These are phyloP conservation scores for Termitomyces sp. DNA, from an alignment of 768 basidiomycete species.

Conservation along the genomic window DNA sequence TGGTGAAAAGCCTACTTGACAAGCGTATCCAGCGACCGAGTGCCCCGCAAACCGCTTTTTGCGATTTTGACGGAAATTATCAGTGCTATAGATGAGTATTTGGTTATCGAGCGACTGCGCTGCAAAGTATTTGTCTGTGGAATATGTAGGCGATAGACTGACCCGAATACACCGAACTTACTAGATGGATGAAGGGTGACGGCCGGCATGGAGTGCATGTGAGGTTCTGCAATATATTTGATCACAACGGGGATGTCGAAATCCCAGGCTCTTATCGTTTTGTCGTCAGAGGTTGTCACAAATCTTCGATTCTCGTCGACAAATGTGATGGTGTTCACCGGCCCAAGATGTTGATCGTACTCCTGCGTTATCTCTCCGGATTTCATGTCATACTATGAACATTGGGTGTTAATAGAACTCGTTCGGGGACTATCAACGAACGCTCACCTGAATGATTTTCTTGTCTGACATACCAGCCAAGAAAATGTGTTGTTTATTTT, in stretches of 20 bases:
- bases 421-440: neutral
- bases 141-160: slow-evolving; percentile 7
- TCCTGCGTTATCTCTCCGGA: slow-evolving; percentile 96
- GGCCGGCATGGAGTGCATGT: slow-evolving; percentile 99
- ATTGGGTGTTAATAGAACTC: slow-evolving; percentile 6
- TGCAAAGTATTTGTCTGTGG: slow-evolving; percentile 88
- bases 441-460: slow-evolving; percentile 91
- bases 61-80: slow-evolving; percentile 97
- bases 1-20: slow-evolving; percentile 95
- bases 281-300: slow-evolving; percentile 98
- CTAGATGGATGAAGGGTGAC: slow-evolving; percentile 94
- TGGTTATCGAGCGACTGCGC: slow-evolving; percentile 98
- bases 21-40: slow-evolving; percentile 95
- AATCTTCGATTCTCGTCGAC: slow-evolving; percentile 98
- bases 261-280: slow-evolving; percentile 99
- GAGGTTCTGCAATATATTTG: slow-evolving; percentile 98
- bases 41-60: slow-evolving; percentile 99
- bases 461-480: slow-evolving; percentile 99
- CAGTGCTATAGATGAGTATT: slow-evolving; percentile 94
- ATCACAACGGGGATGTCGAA: slow-evolving; percentile 99
- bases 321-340: slow-evolving; percentile 98
- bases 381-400: slow-evolving; percentile 88
- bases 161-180: slow-evolving; percentile 39
- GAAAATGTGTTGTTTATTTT: slow-evolving; percentile 95
- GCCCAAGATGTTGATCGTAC: slow-evolving; percentile 97